phyloP scores from a whole-genome alignment of 139 green algal genomes.

The Haematococcus lacustris region DNA sequence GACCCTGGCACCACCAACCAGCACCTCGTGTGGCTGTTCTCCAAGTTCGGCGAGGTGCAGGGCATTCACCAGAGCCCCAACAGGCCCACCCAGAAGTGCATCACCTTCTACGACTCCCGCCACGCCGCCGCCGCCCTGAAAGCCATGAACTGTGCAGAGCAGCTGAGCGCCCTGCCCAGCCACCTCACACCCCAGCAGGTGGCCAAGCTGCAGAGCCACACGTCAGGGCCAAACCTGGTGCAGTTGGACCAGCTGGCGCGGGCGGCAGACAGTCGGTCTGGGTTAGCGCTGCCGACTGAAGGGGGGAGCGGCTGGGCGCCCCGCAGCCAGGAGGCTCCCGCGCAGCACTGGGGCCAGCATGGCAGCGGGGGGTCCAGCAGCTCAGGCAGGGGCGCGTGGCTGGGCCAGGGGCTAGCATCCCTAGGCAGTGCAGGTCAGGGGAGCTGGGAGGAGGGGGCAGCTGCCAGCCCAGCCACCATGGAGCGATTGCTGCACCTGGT shows the following conservation, averaged over 20 bases:
- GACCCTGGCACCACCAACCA: constrained; percentile 57
- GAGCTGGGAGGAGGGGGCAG: too few species aligned
- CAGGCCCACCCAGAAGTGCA: constrained; percentile 65
- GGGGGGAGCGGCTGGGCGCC: too few species aligned
- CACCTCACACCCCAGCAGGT: constrained; percentile 36
- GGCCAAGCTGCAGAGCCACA: constrained; percentile 8
- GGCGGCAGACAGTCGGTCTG: too few species aligned
- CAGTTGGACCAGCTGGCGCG: constrained; percentile 11
- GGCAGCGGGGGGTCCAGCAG: too few species aligned
- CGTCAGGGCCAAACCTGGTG: constrained; percentile 10
- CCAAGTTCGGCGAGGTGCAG: constrained; percentile 79
- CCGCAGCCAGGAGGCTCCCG: too few species aligned
- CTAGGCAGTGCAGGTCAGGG: too few species aligned
- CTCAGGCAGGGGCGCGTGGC: too few species aligned
- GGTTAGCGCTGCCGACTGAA: too few species aligned
- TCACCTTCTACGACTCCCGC: constrained; percentile 85
- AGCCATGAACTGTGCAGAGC: constrained; percentile 53
- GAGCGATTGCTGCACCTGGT: constrained; percentile 10
- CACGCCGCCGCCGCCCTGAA: constrained; percentile 47
- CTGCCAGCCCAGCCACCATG: constrained; percentile 3
- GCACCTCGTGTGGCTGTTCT: constrained; percentile 71
- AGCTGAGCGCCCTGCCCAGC: constrained; percentile 30
- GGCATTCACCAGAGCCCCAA: constrained; percentile 44
- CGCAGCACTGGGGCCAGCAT: too few species aligned
- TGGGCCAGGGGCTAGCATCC: too few species aligned